These are phyloP conservation scores for Lunasporangiospora selenospora DNA, from an alignment of 192 early-diverging fungal genomes.

Conservation along the genomic window DNA sequence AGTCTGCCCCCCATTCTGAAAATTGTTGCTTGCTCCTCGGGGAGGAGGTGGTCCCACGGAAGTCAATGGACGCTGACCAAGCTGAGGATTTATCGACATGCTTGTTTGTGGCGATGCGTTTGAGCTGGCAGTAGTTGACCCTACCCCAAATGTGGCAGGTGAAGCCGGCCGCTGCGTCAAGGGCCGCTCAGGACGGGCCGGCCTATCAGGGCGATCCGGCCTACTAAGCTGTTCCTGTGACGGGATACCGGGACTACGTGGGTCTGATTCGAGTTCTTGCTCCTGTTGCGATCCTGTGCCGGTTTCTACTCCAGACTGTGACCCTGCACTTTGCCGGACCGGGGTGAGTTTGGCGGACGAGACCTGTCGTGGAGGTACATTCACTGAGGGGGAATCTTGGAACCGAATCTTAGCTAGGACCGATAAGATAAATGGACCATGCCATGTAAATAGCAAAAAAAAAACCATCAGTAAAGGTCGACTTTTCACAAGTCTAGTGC, in stretches of 20 bases:
- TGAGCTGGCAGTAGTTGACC: not conserved
- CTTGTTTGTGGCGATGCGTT: slow-evolving; percentile 5
- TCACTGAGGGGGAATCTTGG: slow-evolving; percentile 5
- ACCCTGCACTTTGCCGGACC: slow-evolving; percentile 4
- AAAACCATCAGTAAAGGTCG: too few relatives aligned
- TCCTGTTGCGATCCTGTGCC: too few relatives aligned
- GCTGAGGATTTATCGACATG: slow-evolving; percentile 12
- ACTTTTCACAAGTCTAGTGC: too few relatives aligned
- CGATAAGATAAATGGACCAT: not conserved
- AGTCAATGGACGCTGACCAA: slow-evolving; percentile 15
- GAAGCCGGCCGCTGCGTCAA: slow-evolving; percentile 20
- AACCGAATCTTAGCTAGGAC: slow-evolving; percentile 29
- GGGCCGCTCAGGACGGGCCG: slow-evolving; percentile 14
- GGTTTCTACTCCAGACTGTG: too few relatives aligned
- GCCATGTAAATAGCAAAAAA: too few relatives aligned
- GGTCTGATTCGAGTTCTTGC: too few relatives aligned
- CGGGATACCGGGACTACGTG: too few relatives aligned
- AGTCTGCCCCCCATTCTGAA: slow-evolving; percentile 9
- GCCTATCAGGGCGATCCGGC: slow-evolving; percentile 29
- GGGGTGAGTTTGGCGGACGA: slow-evolving; percentile 27
- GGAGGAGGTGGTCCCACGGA: slow-evolving; percentile 10
- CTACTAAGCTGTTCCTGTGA: slow-evolving; percentile 8
- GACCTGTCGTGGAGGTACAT: slow-evolving; percentile 20
- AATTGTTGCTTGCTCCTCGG: slow-evolving; percentile 4
- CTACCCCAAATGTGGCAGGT: slow-evolving; percentile 24